Conservation (phyloP, 129 eudicot species). For the Calendula officinalis region DNA sequence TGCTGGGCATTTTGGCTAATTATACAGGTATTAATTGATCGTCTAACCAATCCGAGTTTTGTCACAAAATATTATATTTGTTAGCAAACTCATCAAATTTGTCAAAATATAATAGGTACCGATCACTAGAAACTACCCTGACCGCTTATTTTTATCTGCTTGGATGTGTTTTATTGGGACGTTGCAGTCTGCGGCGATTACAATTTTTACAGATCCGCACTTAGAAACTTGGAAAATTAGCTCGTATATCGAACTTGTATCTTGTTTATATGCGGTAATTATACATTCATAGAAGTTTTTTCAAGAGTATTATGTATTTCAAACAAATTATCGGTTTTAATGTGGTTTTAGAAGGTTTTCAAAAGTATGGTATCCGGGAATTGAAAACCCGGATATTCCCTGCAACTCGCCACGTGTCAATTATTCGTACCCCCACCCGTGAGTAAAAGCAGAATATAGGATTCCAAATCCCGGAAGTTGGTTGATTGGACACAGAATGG, state of each 20-base stretch:
- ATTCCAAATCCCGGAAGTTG: no score
- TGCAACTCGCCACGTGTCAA: no score
- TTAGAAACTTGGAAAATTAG: conserved; percentile 55
- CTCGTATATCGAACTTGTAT: conserved; percentile 49
- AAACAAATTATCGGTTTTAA: no score
- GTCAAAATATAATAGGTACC: conserved; percentile 45
- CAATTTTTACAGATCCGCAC: conserved; percentile 51
- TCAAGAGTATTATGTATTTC: no score
- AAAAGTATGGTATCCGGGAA: no score
- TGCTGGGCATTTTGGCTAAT: conserved; percentile 90
- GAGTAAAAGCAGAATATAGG: no score
- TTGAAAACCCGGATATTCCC: no score
- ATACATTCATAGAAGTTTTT: no score
- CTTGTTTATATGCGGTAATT: conserved; percentile 56
- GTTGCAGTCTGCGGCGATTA: conserved; percentile 51
- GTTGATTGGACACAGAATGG: no score
- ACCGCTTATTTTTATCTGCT: conserved; percentile 69
- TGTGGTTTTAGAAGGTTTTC: no score
- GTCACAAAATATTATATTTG: not conserved
- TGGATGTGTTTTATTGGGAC: conserved; percentile 74
- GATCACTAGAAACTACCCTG: conserved; percentile 48
- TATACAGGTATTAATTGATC: conserved; percentile 51
- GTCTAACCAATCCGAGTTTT: no score
- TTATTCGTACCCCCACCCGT: no score
- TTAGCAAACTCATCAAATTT: not conserved